phyloP scores from a whole-genome alignment of 192 early-diverging fungal species.

The Entomortierella chlamydospora region DNA sequence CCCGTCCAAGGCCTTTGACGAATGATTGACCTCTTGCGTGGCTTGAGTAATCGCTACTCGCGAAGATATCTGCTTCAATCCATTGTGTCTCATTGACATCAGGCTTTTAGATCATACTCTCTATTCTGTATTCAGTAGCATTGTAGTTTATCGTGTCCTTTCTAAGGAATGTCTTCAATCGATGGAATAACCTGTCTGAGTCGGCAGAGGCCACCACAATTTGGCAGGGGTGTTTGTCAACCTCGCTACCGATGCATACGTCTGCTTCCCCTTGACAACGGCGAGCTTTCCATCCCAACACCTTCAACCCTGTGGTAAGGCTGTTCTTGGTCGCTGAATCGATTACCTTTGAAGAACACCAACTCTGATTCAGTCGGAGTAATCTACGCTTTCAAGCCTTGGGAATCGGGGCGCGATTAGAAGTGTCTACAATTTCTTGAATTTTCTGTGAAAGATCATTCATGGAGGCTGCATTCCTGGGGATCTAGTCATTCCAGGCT shows the following conservation, averaged over 20 bases:
- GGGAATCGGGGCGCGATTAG: too few relatives aligned
- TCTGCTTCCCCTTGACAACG: not conserved
- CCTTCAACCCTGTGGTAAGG: too few relatives aligned
- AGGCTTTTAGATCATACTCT: not conserved
- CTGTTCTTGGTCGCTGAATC: too few relatives aligned
- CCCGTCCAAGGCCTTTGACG: not conserved
- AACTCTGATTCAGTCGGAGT: too few relatives aligned
- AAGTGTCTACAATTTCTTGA: too few relatives aligned
- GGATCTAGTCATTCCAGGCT: too few relatives aligned
- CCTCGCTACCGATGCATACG: not conserved
- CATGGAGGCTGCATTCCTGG: too few relatives aligned
- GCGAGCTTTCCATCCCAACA: too few relatives aligned
- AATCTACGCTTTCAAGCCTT: too few relatives aligned
- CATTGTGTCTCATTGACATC: not conserved
- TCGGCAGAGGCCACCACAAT: not conserved
- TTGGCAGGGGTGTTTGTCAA: not conserved
- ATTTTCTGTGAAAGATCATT: too few relatives aligned
- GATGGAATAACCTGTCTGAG: not conserved
- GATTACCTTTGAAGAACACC: too few relatives aligned
- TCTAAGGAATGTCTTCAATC: not conserved
- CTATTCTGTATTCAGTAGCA: not conserved
- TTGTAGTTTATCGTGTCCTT: not conserved
- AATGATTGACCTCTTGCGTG: not conserved
- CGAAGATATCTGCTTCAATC: not conserved
- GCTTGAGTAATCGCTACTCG: not conserved